Evolutionary conservation across 2,329 filamentous ascomycete species (phyloP).

Genomic region (Lasiodiplodia citricola): DNA sequence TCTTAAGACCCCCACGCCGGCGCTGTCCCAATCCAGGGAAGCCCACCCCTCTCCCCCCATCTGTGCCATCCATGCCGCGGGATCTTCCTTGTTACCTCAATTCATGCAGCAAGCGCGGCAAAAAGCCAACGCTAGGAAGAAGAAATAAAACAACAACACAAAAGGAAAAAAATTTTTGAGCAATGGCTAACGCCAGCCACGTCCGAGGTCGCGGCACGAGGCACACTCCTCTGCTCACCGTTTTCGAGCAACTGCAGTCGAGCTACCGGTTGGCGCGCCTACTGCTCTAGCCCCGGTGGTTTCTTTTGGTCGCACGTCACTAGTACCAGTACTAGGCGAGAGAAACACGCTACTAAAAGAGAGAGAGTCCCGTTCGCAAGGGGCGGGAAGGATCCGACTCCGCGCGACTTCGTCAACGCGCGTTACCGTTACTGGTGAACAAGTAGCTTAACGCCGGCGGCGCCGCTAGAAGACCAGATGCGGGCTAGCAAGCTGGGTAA

Average conservation of each 20-base stretch:
- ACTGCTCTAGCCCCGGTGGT: neutral
- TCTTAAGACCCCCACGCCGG: neutral
- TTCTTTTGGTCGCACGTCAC: neutral
- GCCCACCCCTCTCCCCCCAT: neutral
- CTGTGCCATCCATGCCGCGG: slow-evolving; percentile 9
- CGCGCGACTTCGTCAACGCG: no score
- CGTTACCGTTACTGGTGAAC: neutral
- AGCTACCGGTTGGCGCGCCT: neutral
- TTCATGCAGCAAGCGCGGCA: neutral
- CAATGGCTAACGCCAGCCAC: neutral
- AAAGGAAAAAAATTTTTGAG: neutral
- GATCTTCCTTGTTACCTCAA: neutral
- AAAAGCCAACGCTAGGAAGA: neutral
- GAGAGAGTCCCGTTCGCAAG: neutral
- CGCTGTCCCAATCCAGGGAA: neutral
- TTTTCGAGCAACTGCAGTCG: neutral
- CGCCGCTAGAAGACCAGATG: neutral
- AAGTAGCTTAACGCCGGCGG: neutral
- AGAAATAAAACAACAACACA: neutral
- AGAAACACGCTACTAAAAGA: neutral
- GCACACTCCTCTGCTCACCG: neutral
- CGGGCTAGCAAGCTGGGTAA: neutral
- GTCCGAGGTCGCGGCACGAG: neutral
- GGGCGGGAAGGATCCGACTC: neutral
- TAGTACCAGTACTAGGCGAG: neutral